Percentiles rank a stretch among this genome's conserved stretches.
These are phyloP conservation scores for Kodamaea laetipori DNA, from an alignment of 805 yeast species.

Conservation along the genomic window DNA sequence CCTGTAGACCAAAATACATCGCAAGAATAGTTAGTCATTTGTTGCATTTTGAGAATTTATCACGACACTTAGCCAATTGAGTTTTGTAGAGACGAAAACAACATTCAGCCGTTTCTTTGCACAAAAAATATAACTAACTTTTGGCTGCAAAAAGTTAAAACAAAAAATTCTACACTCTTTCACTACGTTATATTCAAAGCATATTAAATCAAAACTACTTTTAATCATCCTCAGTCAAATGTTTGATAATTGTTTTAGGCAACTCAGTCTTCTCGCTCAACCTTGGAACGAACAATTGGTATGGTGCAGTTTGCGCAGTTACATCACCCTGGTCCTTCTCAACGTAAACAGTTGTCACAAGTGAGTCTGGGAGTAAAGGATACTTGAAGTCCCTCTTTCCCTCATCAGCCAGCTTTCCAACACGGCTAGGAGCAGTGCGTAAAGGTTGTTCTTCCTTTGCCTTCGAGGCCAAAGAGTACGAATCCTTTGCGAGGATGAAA, in stretches of 20 bases:
- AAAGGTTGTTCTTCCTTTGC: slow-evolving; percentile 5
- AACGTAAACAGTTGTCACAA: slow-evolving; percentile 72
- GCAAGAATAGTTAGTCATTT: too few species aligned
- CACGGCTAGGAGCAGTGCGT: slow-evolving; percentile 2
- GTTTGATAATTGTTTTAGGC: slow-evolving; percentile 36
- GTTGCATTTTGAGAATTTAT: too few species aligned
- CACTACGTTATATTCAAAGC: not conserved
- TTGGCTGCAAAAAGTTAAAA: not conserved
- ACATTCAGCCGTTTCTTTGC: too few species aligned
- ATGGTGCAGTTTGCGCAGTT: slow-evolving; percentile 58
- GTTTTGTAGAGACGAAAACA: too few species aligned
- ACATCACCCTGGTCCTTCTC: slow-evolving; percentile 58
- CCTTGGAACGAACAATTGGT: slow-evolving; percentile 72
- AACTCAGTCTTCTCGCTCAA: slow-evolving; percentile 38
- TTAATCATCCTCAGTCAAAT: slow-evolving; percentile 19
- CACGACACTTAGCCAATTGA: too few species aligned
- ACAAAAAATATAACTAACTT: too few species aligned
- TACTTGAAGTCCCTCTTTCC: slow-evolving; percentile 38
- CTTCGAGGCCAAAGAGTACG: slow-evolving; percentile 15
- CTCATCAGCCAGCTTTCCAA: not conserved
- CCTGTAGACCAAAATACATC: too few species aligned
- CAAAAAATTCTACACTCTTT: not conserved
- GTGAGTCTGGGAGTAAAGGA: slow-evolving; percentile 55
- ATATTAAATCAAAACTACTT: not conserved
- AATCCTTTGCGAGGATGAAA: slow-evolving; percentile 53